A percentile compares a stretch with the other conserved stretches of the same genome.
Evolutionary conservation across 306 rosid species (phyloP).

Genomic region (Cucurbita moschata): DNA sequence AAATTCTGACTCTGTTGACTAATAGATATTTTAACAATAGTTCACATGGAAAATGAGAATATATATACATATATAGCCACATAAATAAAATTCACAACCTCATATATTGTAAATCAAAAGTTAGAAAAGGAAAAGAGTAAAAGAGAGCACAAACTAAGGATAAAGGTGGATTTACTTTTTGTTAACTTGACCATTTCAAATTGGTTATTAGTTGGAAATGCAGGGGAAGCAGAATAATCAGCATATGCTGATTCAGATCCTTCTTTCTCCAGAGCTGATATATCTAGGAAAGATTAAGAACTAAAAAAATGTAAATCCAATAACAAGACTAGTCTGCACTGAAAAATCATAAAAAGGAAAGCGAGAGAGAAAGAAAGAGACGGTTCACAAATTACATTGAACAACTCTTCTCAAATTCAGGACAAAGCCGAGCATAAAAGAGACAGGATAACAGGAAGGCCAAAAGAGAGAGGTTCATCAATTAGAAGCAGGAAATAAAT

Average conservation of each 20-base stretch:
- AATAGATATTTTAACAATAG: background rate
- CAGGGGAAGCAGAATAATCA: slow-evolving; percentile 25
- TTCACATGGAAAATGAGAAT: background rate
- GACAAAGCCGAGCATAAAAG: background rate
- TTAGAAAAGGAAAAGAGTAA: background rate
- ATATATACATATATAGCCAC: background rate
- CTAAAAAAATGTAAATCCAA: slow-evolving; percentile 11
- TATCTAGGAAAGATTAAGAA: slow-evolving; percentile 44
- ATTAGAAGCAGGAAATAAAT: background rate
- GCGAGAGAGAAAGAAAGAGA: background rate
- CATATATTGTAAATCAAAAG: background rate
- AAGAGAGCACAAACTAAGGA: background rate
- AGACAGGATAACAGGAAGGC: background rate
- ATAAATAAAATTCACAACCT: background rate
- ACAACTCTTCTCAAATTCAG: background rate
- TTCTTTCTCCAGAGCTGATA: slow-evolving; percentile 31
- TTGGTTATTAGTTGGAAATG: slow-evolving; percentile 6
- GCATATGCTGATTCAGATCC: slow-evolving; percentile 32
- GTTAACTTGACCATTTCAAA: slow-evolving; percentile 25
- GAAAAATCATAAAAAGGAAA: background rate
- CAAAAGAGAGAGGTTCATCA: background rate
- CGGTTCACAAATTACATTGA: background rate
- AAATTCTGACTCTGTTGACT: background rate
- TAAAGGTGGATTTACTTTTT: slow-evolving; percentile 28
- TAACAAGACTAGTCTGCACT: slow-evolving; percentile 6